A percentile compares a stretch with the other conserved stretches of the same genome.
Conservation (phyloP, 2,329 filamentous ascomycete species). For the Fusarium sp. region DNA sequence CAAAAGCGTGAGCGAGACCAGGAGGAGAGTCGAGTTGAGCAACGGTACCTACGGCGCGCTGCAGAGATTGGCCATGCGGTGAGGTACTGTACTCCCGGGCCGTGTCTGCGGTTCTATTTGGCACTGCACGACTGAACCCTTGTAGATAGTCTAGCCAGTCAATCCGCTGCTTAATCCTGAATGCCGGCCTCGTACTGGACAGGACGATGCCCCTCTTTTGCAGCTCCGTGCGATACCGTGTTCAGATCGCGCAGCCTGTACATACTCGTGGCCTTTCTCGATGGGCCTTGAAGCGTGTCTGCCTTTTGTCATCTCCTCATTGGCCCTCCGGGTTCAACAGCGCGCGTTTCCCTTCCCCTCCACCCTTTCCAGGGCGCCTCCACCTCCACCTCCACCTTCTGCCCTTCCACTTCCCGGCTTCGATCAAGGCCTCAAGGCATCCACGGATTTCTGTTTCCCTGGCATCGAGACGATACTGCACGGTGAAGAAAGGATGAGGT, state of each 20-base stretch:
- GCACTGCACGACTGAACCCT: slow-evolving; percentile 32
- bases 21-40: slow-evolving; percentile 40
- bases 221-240: slow-evolving; percentile 39
- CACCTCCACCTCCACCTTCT: slow-evolving; percentile 42
- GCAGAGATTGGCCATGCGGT: slow-evolving; percentile 15
- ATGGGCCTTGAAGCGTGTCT: slow-evolving; percentile 45
- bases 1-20: slow-evolving; percentile 43
- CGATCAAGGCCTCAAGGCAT: slow-evolving; percentile 38
- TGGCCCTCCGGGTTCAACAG: slow-evolving; percentile 37
- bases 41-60: slow-evolving; percentile 40
- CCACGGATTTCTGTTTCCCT: slow-evolving; percentile 18
- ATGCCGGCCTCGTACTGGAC: slow-evolving; percentile 26
- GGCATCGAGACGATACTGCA: slow-evolving; percentile 9
- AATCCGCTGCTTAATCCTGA: not conserved
- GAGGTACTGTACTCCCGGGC: slow-evolving; percentile 34
- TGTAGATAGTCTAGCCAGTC: slow-evolving; percentile 35
- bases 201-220: slow-evolving; percentile 24
- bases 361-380: slow-evolving; percentile 36
- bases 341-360: slow-evolving; percentile 41
- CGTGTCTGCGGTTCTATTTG: not conserved
- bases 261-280: slow-evolving; percentile 34
- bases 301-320: slow-evolving; percentile 45
- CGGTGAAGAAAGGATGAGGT: slow-evolving; percentile 24
- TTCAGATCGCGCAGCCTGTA: slow-evolving; percentile 31
- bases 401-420: slow-evolving; percentile 29